phyloP scores from a whole-genome alignment of 2,329 filamentous ascomycete genomes.

The Cadophora malorum region DNA sequence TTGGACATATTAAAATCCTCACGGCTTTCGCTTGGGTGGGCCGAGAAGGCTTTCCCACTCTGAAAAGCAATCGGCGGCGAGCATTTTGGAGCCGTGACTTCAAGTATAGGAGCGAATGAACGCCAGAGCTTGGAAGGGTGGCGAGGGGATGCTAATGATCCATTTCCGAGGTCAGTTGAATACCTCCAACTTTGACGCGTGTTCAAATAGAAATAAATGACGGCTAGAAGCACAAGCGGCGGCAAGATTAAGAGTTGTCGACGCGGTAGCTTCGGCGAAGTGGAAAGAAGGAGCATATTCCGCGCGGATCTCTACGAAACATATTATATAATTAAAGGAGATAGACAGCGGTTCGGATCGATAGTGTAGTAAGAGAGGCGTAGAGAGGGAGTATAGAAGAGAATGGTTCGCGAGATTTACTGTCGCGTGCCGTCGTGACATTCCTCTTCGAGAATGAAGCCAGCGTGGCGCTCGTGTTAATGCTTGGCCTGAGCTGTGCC shows the following conservation, averaged over 20 bases:
- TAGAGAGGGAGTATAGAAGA: not conserved
- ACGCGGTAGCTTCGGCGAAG: conserved; percentile 5
- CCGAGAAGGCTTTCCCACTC: too few species aligned
- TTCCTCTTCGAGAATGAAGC: not conserved
- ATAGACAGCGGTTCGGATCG: not conserved
- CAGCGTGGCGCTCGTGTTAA: too few species aligned
- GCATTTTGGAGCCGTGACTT: too few species aligned
- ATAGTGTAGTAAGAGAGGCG: not conserved
- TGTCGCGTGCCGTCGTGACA: conserved; percentile 1
- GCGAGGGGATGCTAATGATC: too few species aligned
- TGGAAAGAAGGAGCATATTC: not conserved
- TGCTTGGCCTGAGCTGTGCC: too few species aligned
- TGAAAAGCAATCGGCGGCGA: too few species aligned
- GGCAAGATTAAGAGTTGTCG: not conserved
- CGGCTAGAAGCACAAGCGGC: not conserved
- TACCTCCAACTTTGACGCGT: too few species aligned
- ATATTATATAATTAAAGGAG: not conserved
- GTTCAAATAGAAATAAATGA: not conserved
- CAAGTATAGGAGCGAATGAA: too few species aligned
- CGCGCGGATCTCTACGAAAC: not conserved
- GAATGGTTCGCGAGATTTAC: not conserved
- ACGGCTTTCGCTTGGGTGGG: too few species aligned
- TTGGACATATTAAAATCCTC: too few species aligned
- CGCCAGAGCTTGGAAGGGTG: too few species aligned
- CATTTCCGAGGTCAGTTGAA: too few species aligned